Percentiles rank a stretch among this genome's conserved stretches.
Conservation (phyloP, 768 basidiomycete genomes). For the Lentinula raphanica region DNA sequence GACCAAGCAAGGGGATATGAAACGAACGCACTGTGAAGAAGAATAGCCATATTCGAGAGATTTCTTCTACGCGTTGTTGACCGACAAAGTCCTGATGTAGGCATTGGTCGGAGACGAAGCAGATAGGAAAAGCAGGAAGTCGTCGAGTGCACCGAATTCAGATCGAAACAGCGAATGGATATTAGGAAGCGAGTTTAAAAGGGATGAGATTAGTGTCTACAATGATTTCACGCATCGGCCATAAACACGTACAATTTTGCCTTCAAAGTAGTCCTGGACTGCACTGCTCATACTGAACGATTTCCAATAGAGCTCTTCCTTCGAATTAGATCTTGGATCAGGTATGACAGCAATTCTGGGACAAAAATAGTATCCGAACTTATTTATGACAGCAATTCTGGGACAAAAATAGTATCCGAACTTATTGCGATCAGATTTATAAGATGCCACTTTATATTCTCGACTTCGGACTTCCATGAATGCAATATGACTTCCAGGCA, state of each 20-base stretch:
- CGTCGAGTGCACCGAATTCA: background rate
- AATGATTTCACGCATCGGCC: background rate
- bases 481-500: no score
- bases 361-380: no score
- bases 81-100: constrained; percentile 65
- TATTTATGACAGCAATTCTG: no score
- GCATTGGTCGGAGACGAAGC: no score
- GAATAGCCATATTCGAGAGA: constrained; percentile 39
- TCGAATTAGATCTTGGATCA: no score
- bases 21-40: constrained; percentile 33
- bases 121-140: background rate
- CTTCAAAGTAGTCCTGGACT: constrained; percentile 31
- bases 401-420: no score
- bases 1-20: background rate
- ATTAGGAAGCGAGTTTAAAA: background rate
- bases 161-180: background rate
- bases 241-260: constrained; percentile 31
- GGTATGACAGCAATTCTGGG: no score
- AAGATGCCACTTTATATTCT: no score
- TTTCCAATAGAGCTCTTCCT: no score
- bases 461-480: no score
- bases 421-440: no score
- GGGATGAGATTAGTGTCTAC: background rate
- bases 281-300: constrained; percentile 20
- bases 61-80: constrained; percentile 47